Evolutionary conservation across 2,329 filamentous ascomycete species (phyloP).

Genomic region (Colletotrichum spinosum): DNA sequence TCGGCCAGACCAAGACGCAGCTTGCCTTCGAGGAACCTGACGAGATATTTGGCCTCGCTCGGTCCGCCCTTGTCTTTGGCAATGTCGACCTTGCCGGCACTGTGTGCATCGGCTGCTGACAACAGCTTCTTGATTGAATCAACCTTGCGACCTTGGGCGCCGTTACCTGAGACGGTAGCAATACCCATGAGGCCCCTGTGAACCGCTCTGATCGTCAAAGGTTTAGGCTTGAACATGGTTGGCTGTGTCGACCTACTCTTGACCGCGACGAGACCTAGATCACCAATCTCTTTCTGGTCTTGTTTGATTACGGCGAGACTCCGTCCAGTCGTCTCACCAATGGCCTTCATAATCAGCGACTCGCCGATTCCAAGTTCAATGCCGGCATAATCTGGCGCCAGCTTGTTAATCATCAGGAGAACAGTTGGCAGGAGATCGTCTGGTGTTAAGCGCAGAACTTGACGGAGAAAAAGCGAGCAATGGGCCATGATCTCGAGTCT

Average conservation of each 20-base stretch:
- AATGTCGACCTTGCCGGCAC: constrained; percentile 85
- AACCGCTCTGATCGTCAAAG: constrained; percentile 86
- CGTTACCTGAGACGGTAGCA: constrained; percentile 86
- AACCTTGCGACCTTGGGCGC: constrained; percentile 90
- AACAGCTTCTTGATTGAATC: constrained; percentile 95
- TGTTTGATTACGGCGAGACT: constrained; percentile 91
- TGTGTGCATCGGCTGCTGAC: constrained; percentile 85
- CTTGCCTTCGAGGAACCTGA: constrained; percentile 95
- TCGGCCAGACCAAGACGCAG: constrained; percentile 91
- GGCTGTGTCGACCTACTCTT: constrained; percentile 96
- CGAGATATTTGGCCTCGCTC: constrained; percentile 93
- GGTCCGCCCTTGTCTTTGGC: constrained; percentile 91
- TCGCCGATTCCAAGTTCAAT: constrained; percentile 99
- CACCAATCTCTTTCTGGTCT: constrained; percentile 96
- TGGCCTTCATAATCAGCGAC: constrained; percentile 98
- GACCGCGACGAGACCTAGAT: constrained; percentile 92
- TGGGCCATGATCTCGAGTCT: constrained; percentile 88
- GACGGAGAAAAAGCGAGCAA: constrained; percentile 89
- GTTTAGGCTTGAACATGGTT: constrained; percentile 98
- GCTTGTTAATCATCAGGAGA: constrained; percentile 96
- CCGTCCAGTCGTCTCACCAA: constrained; percentile 92
- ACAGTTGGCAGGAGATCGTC: constrained; percentile 89
- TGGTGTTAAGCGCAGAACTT: constrained; percentile 93
- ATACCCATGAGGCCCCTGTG: constrained; percentile 90
- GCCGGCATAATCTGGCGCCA: constrained; percentile 95